phyloP scores from a whole-genome alignment of 768 basidiomycete species.

The Lentinus tigrinus region DNA sequence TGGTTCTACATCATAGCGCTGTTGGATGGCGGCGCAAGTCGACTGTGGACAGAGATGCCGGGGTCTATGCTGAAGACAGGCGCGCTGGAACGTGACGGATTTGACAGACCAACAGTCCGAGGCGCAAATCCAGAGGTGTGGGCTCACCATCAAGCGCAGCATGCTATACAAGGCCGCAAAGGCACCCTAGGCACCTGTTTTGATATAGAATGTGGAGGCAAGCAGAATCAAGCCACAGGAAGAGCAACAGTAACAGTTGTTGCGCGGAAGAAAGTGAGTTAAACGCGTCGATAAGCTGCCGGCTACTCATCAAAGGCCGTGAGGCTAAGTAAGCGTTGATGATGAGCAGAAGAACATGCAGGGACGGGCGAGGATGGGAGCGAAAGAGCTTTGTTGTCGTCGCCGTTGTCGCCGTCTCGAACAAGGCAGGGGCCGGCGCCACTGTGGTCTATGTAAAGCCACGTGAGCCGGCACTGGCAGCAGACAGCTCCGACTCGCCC shows the following conservation, averaged over 20 bases:
- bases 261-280: too few relatives aligned
- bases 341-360: neutral
- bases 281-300: too few relatives aligned
- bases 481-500: neutral
- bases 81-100: neutral
- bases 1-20: too few relatives aligned
- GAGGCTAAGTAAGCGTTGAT: neutral
- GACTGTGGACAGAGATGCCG: neutral
- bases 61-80: neutral
- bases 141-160: neutral
- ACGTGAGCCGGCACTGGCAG: constrained; percentile 2
- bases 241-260: too few relatives aligned
- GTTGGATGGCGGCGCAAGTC: too few relatives aligned
- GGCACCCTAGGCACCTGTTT: too few relatives aligned
- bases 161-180: too few relatives aligned
- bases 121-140: constrained; percentile 2
- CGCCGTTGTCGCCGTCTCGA: too few relatives aligned
- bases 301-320: neutral
- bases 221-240: too few relatives aligned
- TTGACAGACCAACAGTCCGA: neutral
- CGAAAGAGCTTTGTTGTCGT: neutral
- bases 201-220: too few relatives aligned
- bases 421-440: neutral
- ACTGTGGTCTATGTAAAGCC: neutral
- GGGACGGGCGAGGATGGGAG: neutral